Evolutionary conservation across 371 early-diverging fungal genomes (phyloP), one percentile per base, ranked within the genome.

Genomic region (Mucor racemosus): DNA sequence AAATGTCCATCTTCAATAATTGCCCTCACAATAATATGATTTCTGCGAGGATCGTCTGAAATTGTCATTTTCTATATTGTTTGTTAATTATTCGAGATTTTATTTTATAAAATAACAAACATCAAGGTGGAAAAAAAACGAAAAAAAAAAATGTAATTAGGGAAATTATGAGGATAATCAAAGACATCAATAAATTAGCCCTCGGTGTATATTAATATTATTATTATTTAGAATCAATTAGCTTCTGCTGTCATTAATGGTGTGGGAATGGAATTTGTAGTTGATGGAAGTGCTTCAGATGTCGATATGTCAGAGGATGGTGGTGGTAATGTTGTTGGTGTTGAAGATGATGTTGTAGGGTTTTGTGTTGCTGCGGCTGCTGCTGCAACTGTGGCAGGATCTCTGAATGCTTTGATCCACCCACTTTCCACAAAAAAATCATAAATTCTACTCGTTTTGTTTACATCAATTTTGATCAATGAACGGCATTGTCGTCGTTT

Each of bases 391-490:
- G 75, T 55, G 17, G 66, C 36, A 6, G 80, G 77, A 56, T 78
- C 79, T 62, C 77, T 80, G 42, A 78, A 82, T 7, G 80, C 78
- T 58, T 78, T 85, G 58, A 97, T 90, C 98, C 97, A 97, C 0
- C 97, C 96, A 69, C 85, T 91, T 67, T 89, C 87, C 9, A 94
- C 85, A 73, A 96, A 97, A 69, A 96, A 97, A 68, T 97, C 95
- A 67, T 91, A 96, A 8, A 97, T 86, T 65, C 86, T 73, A 66
- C 86, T 86, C 0, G 94, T 91, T 76, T 95, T 96, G 81, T 91
- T 91, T 7, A 90, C 92, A 69, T 97, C 97, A 64, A 97, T 94
- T 78, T 91, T 92, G 74, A 95, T 86, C 58, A 97, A 72, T 50
- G 88, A 85, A 21, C 94, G 77, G 3, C 94, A 94, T 66, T 91